Base-by-base conservation (phyloP, 148 eudicot species). In the Amaranthus palmeri region DNA sequence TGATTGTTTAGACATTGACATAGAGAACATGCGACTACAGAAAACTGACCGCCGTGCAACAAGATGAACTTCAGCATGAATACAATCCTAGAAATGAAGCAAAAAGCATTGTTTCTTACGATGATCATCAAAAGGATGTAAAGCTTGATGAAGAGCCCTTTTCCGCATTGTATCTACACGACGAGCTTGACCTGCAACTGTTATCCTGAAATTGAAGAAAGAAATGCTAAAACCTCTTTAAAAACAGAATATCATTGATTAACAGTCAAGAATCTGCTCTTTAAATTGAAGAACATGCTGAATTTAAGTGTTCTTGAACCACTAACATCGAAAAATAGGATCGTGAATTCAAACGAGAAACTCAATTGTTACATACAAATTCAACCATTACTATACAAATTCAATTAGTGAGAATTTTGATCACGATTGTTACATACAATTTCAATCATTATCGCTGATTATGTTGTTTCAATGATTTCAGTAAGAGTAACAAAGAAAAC, bases 41-140 rank as follows among this genome's bases (percentile, higher is more conserved):
- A 10, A 67, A 51, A 3, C 65, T 5, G 8, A 41, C 3, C 42
- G 15, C 13, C 3, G 4, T 1, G 62, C 51, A 65, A 7, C 41
- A 65, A 46, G 10, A 7, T 15, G 4, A 46, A 63, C 15, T 15
- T 8, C 3, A 15, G 15, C 25, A n/a, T 3, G 9, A 17, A 58
- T 15, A 77, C 45, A 42, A 42, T 58, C 8, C 50, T 10, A 40
- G 13, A 52, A 60, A 48, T 43, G 6, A 41, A 67, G 18, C 50
- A 49, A 36, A 2, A 41, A 41, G 25, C 59, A 4, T 45, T 3
- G 12, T 15, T 61, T 59, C 85, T 79, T 74, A 82, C 85, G 83
- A 49, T 76, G 68, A 8, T 79, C 85, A 61, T 79, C 78, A 11
- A 82, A 82, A 60, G 85, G 80, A 66, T 82, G 85, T 46, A 72